phyloP scores from a whole-genome alignment of 140 eudicot genomes.

The Oenanthe javanica region DNA sequence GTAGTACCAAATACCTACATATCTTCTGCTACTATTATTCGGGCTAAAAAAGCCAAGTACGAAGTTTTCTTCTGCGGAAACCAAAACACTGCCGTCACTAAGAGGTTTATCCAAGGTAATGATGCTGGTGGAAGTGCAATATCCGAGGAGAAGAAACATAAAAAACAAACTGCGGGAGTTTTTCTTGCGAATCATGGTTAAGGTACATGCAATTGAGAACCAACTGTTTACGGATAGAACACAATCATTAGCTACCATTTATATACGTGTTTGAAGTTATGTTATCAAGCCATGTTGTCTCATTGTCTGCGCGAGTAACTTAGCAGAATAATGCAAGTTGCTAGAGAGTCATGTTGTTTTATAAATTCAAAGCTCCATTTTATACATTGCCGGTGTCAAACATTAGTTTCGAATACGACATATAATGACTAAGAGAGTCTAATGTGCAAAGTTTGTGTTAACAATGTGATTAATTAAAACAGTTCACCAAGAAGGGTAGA shows the following conservation, averaged over 20 bases:
- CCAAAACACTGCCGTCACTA: constrained; percentile 39
- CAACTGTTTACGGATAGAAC: too few relatives aligned
- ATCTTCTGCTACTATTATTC: constrained; percentile 25
- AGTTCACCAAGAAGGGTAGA: too few relatives aligned
- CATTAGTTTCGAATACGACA: neutral
- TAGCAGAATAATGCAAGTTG: neutral
- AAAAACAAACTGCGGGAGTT: neutral
- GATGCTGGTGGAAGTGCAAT: constrained; percentile 7
- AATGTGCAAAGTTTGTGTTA: too few relatives aligned
- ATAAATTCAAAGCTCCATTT: too few relatives aligned
- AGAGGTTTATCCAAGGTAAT: constrained; percentile 26
- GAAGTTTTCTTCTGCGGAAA: constrained; percentile 31
- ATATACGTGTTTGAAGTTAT: too few relatives aligned
- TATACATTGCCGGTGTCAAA: neutral
- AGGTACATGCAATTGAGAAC: too few relatives aligned
- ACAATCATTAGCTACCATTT: too few relatives aligned
- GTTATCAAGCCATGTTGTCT: too few relatives aligned
- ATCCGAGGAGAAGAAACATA: neutral
- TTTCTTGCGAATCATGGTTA: neutral
- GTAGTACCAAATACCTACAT: constrained; percentile 57
- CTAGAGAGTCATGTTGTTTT: too few relatives aligned
- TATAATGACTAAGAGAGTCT: too few relatives aligned
- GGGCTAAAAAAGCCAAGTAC: constrained; percentile 72
- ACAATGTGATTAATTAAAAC: neutral
- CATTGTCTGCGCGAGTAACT: too few relatives aligned